Conservation (phyloP, 108 stramenopile genomes). For the Skeletonema marinoi region DNA sequence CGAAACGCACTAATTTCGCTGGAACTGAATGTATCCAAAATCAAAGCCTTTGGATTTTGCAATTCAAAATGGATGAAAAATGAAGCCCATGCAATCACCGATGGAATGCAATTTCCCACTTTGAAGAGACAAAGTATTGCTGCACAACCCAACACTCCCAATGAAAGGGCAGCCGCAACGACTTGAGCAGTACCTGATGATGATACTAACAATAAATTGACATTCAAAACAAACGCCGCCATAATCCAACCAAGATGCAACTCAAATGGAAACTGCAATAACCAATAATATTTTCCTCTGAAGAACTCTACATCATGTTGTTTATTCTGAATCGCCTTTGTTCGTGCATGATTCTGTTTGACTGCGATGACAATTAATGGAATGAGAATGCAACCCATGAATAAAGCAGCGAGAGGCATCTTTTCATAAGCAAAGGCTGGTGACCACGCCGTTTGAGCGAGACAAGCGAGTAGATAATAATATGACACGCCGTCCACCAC, state of each 20-base stretch:
- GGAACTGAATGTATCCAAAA: slow-evolving; percentile 46
- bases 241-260: slow-evolving; percentile 37
- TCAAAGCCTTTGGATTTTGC: slow-evolving; percentile 49
- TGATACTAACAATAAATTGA: slow-evolving; percentile 20
- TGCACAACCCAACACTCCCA: slow-evolving; percentile 43
- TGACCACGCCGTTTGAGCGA: slow-evolving; percentile 72
- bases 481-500: slow-evolving; percentile 57
- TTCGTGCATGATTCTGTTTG: slow-evolving; percentile 1
- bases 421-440: slow-evolving; percentile 65
- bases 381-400: slow-evolving; percentile 63
- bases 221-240: slow-evolving; percentile 32
- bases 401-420: slow-evolving; percentile 35
- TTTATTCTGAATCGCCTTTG: too few relatives aligned
- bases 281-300: slow-evolving; percentile 42
- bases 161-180: slow-evolving; percentile 38
- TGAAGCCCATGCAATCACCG: slow-evolving; percentile 65
- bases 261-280: slow-evolving; percentile 50
- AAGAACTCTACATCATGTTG: neutral
- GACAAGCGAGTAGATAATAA: slow-evolving; percentile 54
- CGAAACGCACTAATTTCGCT: slow-evolving; percentile 8
- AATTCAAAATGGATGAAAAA: slow-evolving; percentile 54
- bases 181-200: slow-evolving; percentile 38
- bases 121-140: slow-evolving; percentile 34
- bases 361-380: slow-evolving; percentile 20
- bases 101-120: slow-evolving; percentile 50